These are phyloP conservation scores for Emericellopsis cladophorae DNA, from an alignment of 2,329 filamentous ascomycete species.

Conservation along the genomic window DNA sequence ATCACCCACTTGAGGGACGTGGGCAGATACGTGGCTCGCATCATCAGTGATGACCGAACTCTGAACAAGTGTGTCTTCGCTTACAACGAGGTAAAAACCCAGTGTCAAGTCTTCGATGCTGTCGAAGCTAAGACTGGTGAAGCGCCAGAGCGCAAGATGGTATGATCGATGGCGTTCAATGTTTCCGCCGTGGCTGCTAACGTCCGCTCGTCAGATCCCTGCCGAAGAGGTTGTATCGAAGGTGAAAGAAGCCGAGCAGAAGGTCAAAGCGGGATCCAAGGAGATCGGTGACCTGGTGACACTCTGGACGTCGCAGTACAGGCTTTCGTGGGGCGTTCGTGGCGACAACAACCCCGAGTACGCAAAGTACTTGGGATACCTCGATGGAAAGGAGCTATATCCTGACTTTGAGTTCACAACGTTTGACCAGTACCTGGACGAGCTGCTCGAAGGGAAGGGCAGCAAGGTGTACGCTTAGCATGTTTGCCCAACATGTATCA, in stretches of 20 bases:
- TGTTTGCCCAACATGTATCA: too few species aligned
- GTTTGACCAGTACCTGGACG: background rate
- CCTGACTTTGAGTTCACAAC: conserved; percentile 12
- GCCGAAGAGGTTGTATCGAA: background rate
- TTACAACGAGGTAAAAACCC: conserved; percentile 29
- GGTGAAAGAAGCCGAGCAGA: background rate
- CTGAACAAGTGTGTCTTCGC: conserved; percentile 37
- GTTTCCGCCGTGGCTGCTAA: background rate
- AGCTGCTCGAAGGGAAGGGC: background rate
- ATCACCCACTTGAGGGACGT: conserved; percentile 39
- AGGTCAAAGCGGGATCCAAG: background rate
- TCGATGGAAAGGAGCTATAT: conserved; percentile 26
- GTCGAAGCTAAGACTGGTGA: conserved; percentile 36
- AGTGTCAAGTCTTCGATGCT: conserved; percentile 30
- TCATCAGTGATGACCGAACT: conserved; percentile 38
- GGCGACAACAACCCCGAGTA: conserved; percentile 40
- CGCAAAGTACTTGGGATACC: conserved; percentile 17
- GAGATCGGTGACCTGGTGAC: background rate
- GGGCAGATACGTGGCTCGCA: conserved; percentile 34
- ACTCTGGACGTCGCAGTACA: conserved; percentile 19
- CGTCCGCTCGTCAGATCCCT: background rate
- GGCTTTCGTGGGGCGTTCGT: conserved; percentile 30
- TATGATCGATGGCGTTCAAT: background rate
- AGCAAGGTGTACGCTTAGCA: too few species aligned
- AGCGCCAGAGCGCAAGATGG: conserved; percentile 16